Percentiles rank a stretch among this genome's conserved stretches.
Evolutionary conservation across 495 filamentous ascomycete genomes (phyloP).

Genomic region (Neurospora sp.): DNA sequence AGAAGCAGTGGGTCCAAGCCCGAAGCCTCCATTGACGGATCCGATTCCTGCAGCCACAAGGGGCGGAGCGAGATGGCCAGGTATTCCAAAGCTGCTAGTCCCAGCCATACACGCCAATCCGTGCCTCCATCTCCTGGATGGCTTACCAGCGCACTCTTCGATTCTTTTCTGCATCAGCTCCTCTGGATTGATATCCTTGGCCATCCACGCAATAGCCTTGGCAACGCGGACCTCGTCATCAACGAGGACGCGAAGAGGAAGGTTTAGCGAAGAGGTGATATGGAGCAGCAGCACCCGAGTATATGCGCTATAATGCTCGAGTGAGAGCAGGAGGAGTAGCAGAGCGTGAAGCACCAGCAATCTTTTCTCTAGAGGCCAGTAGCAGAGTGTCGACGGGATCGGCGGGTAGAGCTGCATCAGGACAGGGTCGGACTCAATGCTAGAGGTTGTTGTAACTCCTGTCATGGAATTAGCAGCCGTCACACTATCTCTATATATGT

Average conservation of each 20-base stretch:
- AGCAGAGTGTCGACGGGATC: conserved; percentile 29
- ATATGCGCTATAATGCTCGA: conserved; percentile 71
- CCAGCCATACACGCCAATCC: conserved; percentile 48
- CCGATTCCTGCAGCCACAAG: conserved; percentile 76
- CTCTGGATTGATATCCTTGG: conserved; percentile 58
- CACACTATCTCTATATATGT: not conserved
- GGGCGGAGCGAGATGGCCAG: conserved; percentile 71
- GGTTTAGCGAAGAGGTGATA: conserved; percentile 54
- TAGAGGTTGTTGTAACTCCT: conserved; percentile 22
- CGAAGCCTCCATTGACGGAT: conserved; percentile 68
- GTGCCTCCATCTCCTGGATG: conserved; percentile 65
- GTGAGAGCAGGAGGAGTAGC: conserved; percentile 62
- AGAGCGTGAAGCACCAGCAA: conserved; percentile 46
- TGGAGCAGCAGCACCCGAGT: conserved; percentile 66
- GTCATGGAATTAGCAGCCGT: conserved; percentile 4
- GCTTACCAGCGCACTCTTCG: conserved; percentile 48
- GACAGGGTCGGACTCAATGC: conserved; percentile 26
- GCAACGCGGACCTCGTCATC: conserved; percentile 69
- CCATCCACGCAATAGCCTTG: conserved; percentile 59
- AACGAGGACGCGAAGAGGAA: conserved; percentile 54
- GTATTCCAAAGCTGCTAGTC: conserved; percentile 60
- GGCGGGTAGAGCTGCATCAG: conserved; percentile 36
- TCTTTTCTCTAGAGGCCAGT: conserved; percentile 34
- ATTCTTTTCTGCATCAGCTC: conserved; percentile 55
- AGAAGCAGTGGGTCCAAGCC: conserved; percentile 56